These are phyloP conservation scores for Calocera viscosa DNA, from an alignment of 768 basidiomycete genomes.

Conservation along the genomic window DNA sequence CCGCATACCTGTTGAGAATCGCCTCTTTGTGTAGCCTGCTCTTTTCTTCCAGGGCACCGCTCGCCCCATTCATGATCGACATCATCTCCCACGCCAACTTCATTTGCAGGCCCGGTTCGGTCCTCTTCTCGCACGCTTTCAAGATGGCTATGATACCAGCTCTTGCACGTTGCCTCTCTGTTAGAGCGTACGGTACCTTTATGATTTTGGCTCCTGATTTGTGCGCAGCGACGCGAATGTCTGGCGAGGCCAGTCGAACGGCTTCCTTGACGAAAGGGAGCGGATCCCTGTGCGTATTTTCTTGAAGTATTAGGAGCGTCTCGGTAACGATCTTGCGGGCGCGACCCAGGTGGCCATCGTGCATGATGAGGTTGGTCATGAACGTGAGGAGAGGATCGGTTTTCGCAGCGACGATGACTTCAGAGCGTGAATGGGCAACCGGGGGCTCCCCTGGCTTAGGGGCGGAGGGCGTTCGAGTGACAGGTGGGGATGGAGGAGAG, in stretches of 20 bases:
- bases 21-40: background rate
- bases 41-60: background rate
- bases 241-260: background rate
- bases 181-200: background rate
- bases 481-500: background rate
- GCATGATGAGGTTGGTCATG: background rate
- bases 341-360: background rate
- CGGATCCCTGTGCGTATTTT: background rate
- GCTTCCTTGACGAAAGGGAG: background rate
- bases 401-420: background rate
- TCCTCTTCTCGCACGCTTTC: background rate
- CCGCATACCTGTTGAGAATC: background rate
- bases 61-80: background rate
- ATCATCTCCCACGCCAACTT: background rate
- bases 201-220: background rate
- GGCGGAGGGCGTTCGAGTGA: background rate
- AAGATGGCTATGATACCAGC: background rate
- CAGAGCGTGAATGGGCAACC: background rate
- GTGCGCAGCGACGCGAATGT: background rate
- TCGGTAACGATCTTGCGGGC: background rate
- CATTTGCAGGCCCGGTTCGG: background rate
- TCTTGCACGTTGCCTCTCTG: background rate
- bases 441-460: background rate
- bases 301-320: background rate
- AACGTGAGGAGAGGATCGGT: background rate